These are phyloP conservation scores for Harringtonia lauricola DNA, from an alignment of 2,329 filamentous ascomycete genomes.

Conservation along the genomic window DNA sequence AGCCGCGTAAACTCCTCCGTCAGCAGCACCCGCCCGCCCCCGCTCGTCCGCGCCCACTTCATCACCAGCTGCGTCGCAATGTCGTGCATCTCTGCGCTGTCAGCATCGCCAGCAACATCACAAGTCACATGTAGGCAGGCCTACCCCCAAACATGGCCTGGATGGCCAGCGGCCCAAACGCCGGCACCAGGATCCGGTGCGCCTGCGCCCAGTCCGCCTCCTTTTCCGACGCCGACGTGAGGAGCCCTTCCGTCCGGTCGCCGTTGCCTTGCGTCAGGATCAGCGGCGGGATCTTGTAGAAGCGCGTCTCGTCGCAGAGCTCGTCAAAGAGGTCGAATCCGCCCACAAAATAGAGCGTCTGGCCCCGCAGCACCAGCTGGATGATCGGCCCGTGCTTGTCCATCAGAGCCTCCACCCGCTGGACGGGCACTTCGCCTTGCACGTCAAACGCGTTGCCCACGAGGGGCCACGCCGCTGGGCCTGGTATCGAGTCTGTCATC, in stretches of 20 bases:
- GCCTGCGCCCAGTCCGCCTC: slow-evolving; percentile 58
- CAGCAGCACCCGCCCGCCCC: slow-evolving; percentile 41
- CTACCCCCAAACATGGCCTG: slow-evolving; percentile 48
- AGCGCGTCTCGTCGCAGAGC: slow-evolving; percentile 13
- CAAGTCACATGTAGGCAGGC: not conserved
- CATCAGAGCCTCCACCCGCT: slow-evolving; percentile 5
- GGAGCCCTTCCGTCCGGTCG: slow-evolving; percentile 8
- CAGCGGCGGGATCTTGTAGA: slow-evolving; percentile 10
- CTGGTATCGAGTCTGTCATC: slow-evolving; percentile 18
- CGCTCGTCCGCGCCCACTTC: slow-evolving; percentile 57
- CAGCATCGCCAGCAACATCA: no score
- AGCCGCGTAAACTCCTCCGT: slow-evolving; percentile 54
- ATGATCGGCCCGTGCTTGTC: slow-evolving; percentile 11
- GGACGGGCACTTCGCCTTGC: slow-evolving; percentile 9
- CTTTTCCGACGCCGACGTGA: slow-evolving; percentile 16
- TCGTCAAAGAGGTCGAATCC: slow-evolving; percentile 12
- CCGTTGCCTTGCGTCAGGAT: slow-evolving; percentile 2
- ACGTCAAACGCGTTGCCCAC: slow-evolving; percentile 13
- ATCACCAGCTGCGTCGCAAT: slow-evolving; percentile 53
- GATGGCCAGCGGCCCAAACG: slow-evolving; percentile 59
- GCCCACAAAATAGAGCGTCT: slow-evolving; percentile 6
- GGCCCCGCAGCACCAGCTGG: slow-evolving; percentile 5
- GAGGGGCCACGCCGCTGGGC: slow-evolving; percentile 10
- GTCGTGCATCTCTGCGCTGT: slow-evolving; percentile 62
- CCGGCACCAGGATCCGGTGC: slow-evolving; percentile 53